Evolutionary conservation across 768 basidiomycete species (phyloP).

Genomic region (Rhodotorula babjevae): DNA sequence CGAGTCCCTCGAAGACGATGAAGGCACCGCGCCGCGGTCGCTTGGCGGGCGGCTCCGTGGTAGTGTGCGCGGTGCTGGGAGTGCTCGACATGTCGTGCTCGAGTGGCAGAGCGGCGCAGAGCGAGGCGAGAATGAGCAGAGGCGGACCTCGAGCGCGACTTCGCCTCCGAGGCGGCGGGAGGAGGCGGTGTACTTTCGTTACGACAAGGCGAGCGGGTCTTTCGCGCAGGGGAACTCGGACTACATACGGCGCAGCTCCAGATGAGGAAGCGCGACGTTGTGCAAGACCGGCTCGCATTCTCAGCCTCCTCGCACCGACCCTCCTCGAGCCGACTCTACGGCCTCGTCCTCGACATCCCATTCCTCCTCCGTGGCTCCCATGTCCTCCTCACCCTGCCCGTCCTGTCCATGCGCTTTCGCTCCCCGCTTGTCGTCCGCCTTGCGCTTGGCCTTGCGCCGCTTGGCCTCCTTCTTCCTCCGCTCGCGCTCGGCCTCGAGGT

Average conservation of each 20-base stretch:
- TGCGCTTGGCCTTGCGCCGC: constrained; percentile 14
- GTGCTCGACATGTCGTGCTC: background rate
- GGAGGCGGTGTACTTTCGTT: too few species aligned
- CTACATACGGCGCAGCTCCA: too few species aligned
- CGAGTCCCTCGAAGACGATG: constrained; percentile 92
- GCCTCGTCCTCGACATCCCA: background rate
- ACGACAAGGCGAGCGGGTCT: too few species aligned
- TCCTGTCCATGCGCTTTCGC: background rate
- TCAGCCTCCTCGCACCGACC: too few species aligned
- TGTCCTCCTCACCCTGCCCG: background rate
- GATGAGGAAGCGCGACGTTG: too few species aligned
- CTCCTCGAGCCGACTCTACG: too few species aligned
- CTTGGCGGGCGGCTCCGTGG: background rate
- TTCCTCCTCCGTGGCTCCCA: background rate
- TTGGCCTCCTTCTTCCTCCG: constrained; percentile 29
- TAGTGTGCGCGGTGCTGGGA: background rate
- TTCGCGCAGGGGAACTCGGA: too few species aligned
- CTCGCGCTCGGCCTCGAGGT: constrained; percentile 15
- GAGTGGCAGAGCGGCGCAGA: background rate
- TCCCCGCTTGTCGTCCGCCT: background rate
- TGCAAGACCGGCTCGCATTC: too few species aligned
- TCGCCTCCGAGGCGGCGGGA: too few species aligned
- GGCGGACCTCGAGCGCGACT: too few species aligned
- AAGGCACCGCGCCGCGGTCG: constrained; percentile 60
- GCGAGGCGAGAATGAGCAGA: too few species aligned